Evolutionary conservation across 352 stramenopile species (phyloP).

Genomic region (Phytophthora fragariae): DNA sequence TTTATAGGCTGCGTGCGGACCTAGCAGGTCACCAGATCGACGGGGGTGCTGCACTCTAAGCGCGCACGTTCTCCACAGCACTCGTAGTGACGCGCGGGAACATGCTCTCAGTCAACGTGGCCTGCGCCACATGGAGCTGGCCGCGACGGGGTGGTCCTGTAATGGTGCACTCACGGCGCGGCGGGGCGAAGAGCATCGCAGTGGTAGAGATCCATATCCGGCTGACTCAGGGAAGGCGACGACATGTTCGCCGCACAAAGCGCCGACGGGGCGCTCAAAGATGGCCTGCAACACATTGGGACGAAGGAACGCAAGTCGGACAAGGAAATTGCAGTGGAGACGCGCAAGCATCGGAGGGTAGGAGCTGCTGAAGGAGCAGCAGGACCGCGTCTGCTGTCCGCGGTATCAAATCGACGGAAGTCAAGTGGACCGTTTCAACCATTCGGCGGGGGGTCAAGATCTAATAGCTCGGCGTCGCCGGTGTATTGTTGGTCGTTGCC

Average conservation of each 20-base stretch:
- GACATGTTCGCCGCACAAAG: not conserved
- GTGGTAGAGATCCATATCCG: not conserved
- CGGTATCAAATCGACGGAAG: not conserved
- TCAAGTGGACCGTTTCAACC: not conserved
- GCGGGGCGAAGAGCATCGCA: not conserved
- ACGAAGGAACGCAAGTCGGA: not conserved
- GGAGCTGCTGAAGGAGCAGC: not conserved
- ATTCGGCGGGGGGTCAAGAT: no score
- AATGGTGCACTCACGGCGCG: not conserved
- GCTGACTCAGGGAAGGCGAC: not conserved
- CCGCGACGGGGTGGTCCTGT: not conserved
- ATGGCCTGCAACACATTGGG: not conserved
- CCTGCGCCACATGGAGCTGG: not conserved
- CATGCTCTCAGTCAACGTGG: not conserved
- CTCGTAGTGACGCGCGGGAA: not conserved
- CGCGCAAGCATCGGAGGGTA: not conserved
- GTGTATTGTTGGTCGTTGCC: no score
- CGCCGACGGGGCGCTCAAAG: not conserved
- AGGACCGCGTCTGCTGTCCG: not conserved
- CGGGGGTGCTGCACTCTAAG: not conserved
- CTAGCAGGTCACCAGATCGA: not conserved
- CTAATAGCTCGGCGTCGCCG: no score
- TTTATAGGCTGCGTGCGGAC: not conserved
- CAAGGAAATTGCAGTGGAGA: not conserved
- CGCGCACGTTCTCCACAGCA: not conserved